A percentile compares a stretch with the other conserved stretches of the same genome.
These are phyloP conservation scores for Trametes polyzona DNA, from an alignment of 1,284 basidiomycete genomes.

Conservation along the genomic window DNA sequence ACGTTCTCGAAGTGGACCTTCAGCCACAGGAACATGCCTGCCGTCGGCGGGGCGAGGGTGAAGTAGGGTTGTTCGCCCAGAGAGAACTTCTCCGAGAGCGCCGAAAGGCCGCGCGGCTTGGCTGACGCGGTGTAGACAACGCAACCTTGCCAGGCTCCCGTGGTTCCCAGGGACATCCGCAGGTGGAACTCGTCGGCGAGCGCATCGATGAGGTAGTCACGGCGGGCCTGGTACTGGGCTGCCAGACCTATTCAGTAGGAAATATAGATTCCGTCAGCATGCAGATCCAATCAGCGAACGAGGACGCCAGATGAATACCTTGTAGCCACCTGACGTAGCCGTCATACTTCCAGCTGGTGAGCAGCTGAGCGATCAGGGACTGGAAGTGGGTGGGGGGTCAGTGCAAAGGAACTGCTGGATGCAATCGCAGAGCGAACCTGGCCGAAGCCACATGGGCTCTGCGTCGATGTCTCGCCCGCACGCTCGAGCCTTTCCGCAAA, in stretches of 20 bases:
- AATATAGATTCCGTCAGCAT: background rate
- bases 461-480: constrained; percentile 72
- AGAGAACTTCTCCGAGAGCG: constrained; percentile 47
- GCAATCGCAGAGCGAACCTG: constrained; percentile 44
- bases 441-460: constrained; percentile 75
- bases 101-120: constrained; percentile 34
- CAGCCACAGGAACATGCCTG: constrained; percentile 77
- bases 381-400: constrained; percentile 25
- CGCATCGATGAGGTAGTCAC: constrained; percentile 65
- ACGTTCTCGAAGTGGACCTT: constrained; percentile 67
- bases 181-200: constrained; percentile 58
- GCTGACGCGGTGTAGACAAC: constrained; percentile 47
- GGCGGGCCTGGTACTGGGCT: constrained; percentile 56
- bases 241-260: constrained; percentile 52
- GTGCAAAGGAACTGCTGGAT: background rate
- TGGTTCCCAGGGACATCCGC: constrained; percentile 31
- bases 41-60: constrained; percentile 72
- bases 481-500: constrained; percentile 80
- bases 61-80: constrained; percentile 46
- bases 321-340: constrained; percentile 82
- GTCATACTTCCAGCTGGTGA: constrained; percentile 68
- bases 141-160: constrained; percentile 44
- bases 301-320: constrained; percentile 37
- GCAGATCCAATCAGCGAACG: background rate
- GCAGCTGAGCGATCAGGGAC: constrained; percentile 64